These are phyloP conservation scores for Suhomyces bolitotheri DNA, from an alignment of 1,139 yeast species.

Conservation along the genomic window DNA sequence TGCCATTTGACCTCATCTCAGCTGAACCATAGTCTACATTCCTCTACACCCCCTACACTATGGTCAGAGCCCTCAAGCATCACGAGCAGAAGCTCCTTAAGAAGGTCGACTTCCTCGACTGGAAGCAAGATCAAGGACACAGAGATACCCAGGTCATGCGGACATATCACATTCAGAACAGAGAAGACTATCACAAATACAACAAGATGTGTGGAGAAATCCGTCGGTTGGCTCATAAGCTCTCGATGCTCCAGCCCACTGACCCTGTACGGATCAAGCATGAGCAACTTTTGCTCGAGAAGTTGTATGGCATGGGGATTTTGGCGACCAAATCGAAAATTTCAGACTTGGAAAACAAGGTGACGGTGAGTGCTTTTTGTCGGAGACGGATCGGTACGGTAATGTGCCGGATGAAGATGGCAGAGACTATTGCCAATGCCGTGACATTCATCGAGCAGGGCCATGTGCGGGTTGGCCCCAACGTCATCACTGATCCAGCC, in stretches of 20 bases:
- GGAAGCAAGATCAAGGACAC: conserved; percentile 96
- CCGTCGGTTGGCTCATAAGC: conserved; percentile 79
- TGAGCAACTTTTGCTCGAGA: conserved; percentile 82
- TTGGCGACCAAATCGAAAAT: conserved; percentile 82
- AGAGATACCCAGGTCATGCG: conserved; percentile 95
- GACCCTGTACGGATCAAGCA: conserved; percentile 87
- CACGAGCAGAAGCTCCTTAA: conserved; percentile 93
- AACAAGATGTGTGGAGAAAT: conserved; percentile 90
- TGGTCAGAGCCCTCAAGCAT: conserved; percentile 91
- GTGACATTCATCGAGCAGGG: conserved; percentile 94
- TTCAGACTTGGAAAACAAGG: conserved; percentile 88
- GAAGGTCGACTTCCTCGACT: conserved; percentile 94
- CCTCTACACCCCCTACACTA: conserved; percentile 22
- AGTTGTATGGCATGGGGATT: conserved; percentile 84
- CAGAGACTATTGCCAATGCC: conserved; percentile 85
- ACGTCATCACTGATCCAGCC: conserved; percentile 93
- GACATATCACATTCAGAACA: conserved; percentile 86
- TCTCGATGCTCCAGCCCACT: conserved; percentile 78
- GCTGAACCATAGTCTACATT: no score
- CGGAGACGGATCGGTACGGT: conserved; percentile 92
- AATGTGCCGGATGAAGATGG: conserved; percentile 94
- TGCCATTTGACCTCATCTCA: no score
- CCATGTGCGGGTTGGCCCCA: conserved; percentile 96
- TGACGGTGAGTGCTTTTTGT: conserved; percentile 89
- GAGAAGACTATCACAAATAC: conserved; percentile 95